These are phyloP conservation scores for Globisporangium cylindrosporum DNA, from an alignment of 352 stramenopile species.

Conservation along the genomic window DNA sequence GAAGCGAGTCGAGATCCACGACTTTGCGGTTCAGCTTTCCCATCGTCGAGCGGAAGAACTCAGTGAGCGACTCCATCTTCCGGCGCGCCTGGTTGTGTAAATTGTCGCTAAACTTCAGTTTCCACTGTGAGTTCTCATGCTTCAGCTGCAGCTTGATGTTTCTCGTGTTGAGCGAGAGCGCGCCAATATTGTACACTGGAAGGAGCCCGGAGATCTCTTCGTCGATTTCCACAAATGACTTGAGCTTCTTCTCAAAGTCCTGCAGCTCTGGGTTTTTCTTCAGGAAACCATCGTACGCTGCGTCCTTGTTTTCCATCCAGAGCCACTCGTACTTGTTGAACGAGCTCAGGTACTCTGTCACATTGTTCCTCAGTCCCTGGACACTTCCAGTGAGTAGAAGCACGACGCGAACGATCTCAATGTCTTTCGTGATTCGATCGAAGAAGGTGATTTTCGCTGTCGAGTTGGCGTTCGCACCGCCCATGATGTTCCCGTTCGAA, in stretches of 20 bases:
- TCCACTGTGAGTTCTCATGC: conserved; percentile 96
- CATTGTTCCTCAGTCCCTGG: conserved; percentile 96
- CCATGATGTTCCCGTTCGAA: conserved; percentile 14
- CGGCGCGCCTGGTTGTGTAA: conserved; percentile 91
- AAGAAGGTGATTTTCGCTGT: conserved; percentile 91
- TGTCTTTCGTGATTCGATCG: conserved; percentile 97
- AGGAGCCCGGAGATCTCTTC: conserved; percentile 89
- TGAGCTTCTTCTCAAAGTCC: conserved; percentile 96
- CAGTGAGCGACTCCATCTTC: conserved; percentile 93
- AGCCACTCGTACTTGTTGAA: conserved; percentile 97
- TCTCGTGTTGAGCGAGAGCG: conserved; percentile 95
- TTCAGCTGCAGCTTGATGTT: conserved; percentile 97
- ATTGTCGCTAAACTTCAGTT: conserved; percentile 97
- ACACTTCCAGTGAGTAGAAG: conserved; percentile 96
- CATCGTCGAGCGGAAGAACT: conserved; percentile 95
- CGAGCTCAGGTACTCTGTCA: conserved; percentile 95
- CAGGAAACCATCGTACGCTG: conserved; percentile 93
- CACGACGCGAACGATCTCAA: conserved; percentile 97
- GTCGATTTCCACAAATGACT: conserved; percentile 94
- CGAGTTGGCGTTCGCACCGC: neutral
- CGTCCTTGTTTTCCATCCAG: conserved; percentile 97
- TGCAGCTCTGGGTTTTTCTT: conserved; percentile 93
- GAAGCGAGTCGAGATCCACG: conserved; percentile 95
- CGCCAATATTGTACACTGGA: conserved; percentile 95
- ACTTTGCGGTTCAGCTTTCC: conserved; percentile 93